A percentile compares a stretch with the other conserved stretches of the same genome.
Evolutionary conservation across 192 early-diverging fungal species (phyloP).

Genomic region (Mortierella hygrophila): DNA sequence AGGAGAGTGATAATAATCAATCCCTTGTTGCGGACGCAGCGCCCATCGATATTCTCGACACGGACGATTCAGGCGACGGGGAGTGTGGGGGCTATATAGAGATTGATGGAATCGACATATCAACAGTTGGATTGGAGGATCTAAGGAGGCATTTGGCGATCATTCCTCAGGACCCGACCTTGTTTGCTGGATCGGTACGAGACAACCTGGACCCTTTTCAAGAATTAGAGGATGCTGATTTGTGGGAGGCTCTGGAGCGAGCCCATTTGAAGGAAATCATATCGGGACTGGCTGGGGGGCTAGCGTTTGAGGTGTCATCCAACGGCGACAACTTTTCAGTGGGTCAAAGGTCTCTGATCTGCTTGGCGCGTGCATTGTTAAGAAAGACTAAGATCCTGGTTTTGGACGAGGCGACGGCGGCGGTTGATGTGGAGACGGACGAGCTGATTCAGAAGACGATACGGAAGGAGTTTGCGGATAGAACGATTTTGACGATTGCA

Average conservation of each 20-base stretch:
- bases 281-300: conserved; percentile 46
- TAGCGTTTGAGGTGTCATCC: conserved; percentile 83
- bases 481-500: conserved; percentile 72
- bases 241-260: conserved; percentile 83
- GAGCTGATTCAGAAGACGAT: conserved; percentile 60
- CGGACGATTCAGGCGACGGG: conserved; percentile 50
- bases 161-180: conserved; percentile 83
- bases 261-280: conserved; percentile 70
- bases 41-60: too few relatives aligned
- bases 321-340: conserved; percentile 85
- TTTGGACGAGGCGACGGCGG: conserved; percentile 90
- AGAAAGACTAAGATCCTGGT: conserved; percentile 79
- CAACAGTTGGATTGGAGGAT: conserved; percentile 75
- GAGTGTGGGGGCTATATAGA: conserved; percentile 71
- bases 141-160: conserved; percentile 83
- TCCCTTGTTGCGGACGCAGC: conserved; percentile 14
- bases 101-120: conserved; percentile 86
- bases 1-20: conserved; percentile 55
- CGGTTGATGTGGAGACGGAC: conserved; percentile 64
- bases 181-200: conserved; percentile 68
- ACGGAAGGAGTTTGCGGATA: conserved; percentile 54
- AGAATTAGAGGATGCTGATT: conserved; percentile 77
- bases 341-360: conserved; percentile 83
- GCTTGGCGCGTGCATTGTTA: conserved; percentile 81
- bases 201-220: conserved; percentile 92